These are phyloP conservation scores for Vavraia culicis DNA, from an alignment of 371 early-diverging fungal genomes.

Conservation along the genomic window DNA sequence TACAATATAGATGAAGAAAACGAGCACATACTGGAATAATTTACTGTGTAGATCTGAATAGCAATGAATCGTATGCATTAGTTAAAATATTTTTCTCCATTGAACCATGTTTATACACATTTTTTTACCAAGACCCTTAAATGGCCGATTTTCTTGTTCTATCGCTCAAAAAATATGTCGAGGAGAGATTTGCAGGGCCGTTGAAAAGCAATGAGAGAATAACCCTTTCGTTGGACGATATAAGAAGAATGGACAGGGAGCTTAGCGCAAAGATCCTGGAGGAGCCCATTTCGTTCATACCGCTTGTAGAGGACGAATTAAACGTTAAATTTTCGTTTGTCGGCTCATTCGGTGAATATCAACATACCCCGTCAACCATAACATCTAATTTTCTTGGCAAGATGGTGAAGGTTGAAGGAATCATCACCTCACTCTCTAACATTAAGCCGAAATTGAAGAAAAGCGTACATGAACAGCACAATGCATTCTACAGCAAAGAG, in stretches of 20 bases:
- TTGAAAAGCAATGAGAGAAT: constrained; percentile 9
- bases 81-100: too few relatives aligned
- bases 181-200: too few relatives aligned
- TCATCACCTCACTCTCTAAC: constrained; percentile 83
- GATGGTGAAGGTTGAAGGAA: constrained; percentile 82
- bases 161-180: too few relatives aligned
- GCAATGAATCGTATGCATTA: too few relatives aligned
- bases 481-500: constrained; percentile 58
- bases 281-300: constrained; percentile 31
- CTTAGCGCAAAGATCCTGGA: constrained; percentile 29
- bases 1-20: too few relatives aligned
- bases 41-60: too few relatives aligned
- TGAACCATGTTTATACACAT: too few relatives aligned
- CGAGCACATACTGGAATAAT: too few relatives aligned
- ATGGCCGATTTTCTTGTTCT: too few relatives aligned
- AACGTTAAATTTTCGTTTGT: constrained; percentile 49
- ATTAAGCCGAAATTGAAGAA: constrained; percentile 79
- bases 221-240: constrained; percentile 34
- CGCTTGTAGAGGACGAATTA: constrained; percentile 34
- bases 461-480: constrained; percentile 67
- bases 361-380: constrained; percentile 69
- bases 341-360: constrained; percentile 72
- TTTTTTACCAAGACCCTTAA: too few relatives aligned
- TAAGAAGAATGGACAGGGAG: constrained; percentile 32
- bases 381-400: constrained; percentile 58